Percentiles rank a stretch among this genome's conserved stretches.
Evolutionary conservation across 2,329 filamentous ascomycete genomes (phyloP).

Genomic region (Colletotrichum spinosum): DNA sequence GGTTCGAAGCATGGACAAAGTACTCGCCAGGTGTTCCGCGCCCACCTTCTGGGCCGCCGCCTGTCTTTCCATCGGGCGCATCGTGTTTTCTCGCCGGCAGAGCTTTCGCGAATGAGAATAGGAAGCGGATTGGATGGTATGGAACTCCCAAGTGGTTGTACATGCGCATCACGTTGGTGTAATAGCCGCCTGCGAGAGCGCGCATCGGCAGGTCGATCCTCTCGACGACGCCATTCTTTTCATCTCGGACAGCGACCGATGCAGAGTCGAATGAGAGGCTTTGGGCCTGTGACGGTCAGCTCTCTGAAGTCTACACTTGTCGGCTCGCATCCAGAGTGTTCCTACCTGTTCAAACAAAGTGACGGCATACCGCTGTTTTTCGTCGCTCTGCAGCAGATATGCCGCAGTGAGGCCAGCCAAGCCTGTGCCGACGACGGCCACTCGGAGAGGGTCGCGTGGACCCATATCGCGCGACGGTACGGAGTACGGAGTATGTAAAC

Average conservation of each 20-base stretch:
- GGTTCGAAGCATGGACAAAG: conserved; percentile 66
- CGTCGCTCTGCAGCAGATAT: conserved; percentile 49
- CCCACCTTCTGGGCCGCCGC: conserved; percentile 23
- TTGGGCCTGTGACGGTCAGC: conserved; percentile 42
- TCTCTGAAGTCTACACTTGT: background rate
- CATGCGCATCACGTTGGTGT: conserved; percentile 65
- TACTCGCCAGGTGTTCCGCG: conserved; percentile 50
- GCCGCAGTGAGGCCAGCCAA: conserved; percentile 51
- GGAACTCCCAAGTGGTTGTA: conserved; percentile 65
- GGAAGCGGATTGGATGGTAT: conserved; percentile 62
- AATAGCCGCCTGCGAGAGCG: conserved; percentile 57
- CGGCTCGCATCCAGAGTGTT: background rate
- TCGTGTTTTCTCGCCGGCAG: conserved; percentile 15
- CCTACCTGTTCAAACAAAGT: conserved; percentile 53
- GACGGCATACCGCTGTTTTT: conserved; percentile 45
- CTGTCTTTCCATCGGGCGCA: background rate
- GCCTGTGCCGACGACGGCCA: conserved; percentile 52
- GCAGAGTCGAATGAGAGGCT: conserved; percentile 52
- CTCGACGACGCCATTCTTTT: conserved; percentile 44
- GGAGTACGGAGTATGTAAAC: background rate
- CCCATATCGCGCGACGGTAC: conserved; percentile 4
- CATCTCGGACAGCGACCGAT: conserved; percentile 50
- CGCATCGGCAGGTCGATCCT: conserved; percentile 55
- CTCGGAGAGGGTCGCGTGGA: conserved; percentile 29
- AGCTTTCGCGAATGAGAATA: conserved; percentile 62